phyloP scores from a whole-genome alignment of 257 asterid species.

The Gentiana straminea region DNA sequence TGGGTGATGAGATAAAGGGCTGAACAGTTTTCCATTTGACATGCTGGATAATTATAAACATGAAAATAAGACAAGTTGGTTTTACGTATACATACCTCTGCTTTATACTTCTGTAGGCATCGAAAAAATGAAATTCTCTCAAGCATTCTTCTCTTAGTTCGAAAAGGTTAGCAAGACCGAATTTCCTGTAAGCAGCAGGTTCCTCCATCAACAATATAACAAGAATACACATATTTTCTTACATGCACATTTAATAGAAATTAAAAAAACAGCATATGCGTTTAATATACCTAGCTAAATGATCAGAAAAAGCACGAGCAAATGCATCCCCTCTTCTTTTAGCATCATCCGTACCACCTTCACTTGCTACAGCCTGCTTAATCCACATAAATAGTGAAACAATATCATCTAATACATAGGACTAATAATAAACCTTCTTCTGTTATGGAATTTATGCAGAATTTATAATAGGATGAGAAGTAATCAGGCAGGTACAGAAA shows the following conservation, averaged over 20 bases:
- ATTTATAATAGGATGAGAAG: no score
- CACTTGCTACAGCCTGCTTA: conserved; percentile 98
- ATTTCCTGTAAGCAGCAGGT: conserved; percentile 96
- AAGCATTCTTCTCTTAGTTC: conserved; percentile 96
- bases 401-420: no score
- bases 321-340: conserved; percentile 97
- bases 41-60: conserved; percentile 3
- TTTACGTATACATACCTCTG: conserved; percentile 47
- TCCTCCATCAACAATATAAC: conserved; percentile 92
- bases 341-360: conserved; percentile 96
- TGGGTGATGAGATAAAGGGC: no score
- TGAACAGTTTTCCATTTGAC: neutral
- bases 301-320: conserved; percentile 98
- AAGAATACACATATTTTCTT: no score
- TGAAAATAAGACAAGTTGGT: neutral
- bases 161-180: conserved; percentile 95
- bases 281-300: conserved; percentile 79
- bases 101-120: conserved; percentile 89
- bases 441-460: neutral
- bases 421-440: no score
- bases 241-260: no score
- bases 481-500: no score
- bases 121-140: conserved; percentile 90
- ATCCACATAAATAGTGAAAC: no score
- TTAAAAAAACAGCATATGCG: no score